Evolutionary conservation across 2,329 filamentous ascomycete species (phyloP).

Genomic region (Curvularia hawaiiensis): DNA sequence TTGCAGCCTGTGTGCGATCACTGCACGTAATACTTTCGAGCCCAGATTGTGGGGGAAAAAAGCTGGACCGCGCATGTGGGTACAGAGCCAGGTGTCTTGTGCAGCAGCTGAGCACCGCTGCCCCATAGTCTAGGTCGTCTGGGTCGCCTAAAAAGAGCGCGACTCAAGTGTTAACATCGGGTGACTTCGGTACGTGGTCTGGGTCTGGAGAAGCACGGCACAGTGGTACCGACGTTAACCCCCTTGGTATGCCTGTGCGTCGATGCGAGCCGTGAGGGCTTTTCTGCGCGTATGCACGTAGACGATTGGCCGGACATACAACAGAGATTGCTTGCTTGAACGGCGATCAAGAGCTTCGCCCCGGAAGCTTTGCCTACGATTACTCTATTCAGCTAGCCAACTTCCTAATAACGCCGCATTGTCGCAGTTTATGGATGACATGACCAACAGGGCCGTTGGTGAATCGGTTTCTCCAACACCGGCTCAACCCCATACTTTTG

Average conservation of each 20-base stretch:
- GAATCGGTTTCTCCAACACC: not conserved
- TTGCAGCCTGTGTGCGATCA: not conserved
- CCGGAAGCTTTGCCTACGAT: not conserved
- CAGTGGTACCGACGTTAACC: constrained; percentile 2
- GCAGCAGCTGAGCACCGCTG: constrained; percentile 2
- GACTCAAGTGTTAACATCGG: not conserved
- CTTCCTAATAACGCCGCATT: not conserved
- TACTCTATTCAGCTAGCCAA: not conserved
- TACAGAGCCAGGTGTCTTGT: constrained; percentile 8
- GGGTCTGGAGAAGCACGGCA: not conserved
- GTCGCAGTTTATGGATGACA: not conserved
- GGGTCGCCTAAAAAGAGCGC: not conserved
- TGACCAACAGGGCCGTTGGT: not conserved
- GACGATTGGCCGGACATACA: not conserved
- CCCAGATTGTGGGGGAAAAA: constrained; percentile 14
- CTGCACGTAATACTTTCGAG: constrained; percentile 6
- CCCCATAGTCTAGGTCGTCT: not conserved
- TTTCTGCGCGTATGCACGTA: not conserved
- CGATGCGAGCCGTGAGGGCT: not conserved
- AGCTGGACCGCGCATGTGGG: constrained; percentile 11
- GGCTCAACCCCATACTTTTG: not conserved
- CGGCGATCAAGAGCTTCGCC: not conserved
- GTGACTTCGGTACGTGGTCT: not conserved
- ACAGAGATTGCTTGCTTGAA: not conserved
- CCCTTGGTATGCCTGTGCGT: constrained; percentile 4